Evolutionary conservation across 495 filamentous ascomycete species (phyloP).

Genomic region (Neurospora sublineolata): DNA sequence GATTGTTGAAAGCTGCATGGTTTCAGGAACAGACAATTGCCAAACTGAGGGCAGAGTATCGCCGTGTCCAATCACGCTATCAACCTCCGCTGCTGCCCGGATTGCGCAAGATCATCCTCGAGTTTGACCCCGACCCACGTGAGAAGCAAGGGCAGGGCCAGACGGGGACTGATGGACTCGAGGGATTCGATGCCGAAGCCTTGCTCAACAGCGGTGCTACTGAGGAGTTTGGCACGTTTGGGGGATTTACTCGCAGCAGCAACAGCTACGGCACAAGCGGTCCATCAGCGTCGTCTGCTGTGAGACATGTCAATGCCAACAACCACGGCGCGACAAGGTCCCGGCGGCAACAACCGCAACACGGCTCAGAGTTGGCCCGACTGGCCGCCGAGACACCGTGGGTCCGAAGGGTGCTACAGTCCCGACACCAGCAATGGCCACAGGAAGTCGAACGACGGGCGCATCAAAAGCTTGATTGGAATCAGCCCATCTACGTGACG

Average conservation of each 20-base stretch:
- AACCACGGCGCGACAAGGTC: neutral
- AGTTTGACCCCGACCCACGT: conserved; percentile 26
- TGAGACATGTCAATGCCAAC: neutral
- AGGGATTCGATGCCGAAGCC: conserved; percentile 10
- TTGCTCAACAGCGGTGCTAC: conserved; percentile 17
- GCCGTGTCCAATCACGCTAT: conserved; percentile 5
- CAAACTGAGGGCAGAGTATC: conserved; percentile 2
- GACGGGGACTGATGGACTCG: conserved; percentile 5
- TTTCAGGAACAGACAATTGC: conserved; percentile 27
- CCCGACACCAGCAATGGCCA: neutral
- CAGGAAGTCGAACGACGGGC: neutral
- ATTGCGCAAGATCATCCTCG: conserved; percentile 31
- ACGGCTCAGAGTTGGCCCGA: neutral
- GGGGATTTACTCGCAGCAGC: conserved; percentile 2
- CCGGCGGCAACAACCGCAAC: neutral
- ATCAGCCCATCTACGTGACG: neutral
- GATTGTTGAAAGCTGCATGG: conserved; percentile 27
- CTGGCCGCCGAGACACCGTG: neutral
- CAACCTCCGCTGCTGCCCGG: conserved; percentile 22
- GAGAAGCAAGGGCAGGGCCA: conserved; percentile 11
- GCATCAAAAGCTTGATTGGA: neutral
- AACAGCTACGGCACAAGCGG: neutral
- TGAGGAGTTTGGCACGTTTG: conserved; percentile 25
- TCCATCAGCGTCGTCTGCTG: neutral
- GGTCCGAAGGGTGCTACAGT: neutral